Percentiles rank a stretch among this genome's conserved stretches.
phyloP scores from a whole-genome alignment of 2,329 filamentous ascomycete species.

The Clarireedia sp. region DNA sequence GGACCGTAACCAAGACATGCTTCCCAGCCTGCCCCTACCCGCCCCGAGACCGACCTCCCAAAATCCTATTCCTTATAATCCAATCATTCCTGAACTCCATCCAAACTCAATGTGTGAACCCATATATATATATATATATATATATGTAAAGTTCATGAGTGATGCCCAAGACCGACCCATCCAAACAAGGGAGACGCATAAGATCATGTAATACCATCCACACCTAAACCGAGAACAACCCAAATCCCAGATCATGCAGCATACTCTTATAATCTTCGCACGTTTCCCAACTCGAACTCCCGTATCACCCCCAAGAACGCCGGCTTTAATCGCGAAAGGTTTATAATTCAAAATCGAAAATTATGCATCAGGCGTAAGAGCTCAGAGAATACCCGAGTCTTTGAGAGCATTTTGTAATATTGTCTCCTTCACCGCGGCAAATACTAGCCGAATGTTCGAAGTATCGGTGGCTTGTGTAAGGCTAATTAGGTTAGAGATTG shows the following conservation, averaged over 20 bases:
- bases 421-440: conserved; percentile 97
- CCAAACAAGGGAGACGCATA: conserved; percentile 1
- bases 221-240: conserved; percentile 6
- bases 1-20: neutral
- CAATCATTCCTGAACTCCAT: conserved; percentile 1
- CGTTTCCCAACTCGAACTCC: conserved; percentile 23
- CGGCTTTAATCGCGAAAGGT: conserved; percentile 18
- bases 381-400: conserved; percentile 89
- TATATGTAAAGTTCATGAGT: conserved; percentile 6
- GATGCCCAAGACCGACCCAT: neutral
- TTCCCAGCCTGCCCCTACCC: neutral
- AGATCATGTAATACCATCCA: conserved; percentile 7
- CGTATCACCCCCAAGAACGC: conserved; percentile 19
- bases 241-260: conserved; percentile 15
- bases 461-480: conserved; percentile 98
- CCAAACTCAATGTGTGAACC: conserved; percentile 2
- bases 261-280: conserved; percentile 17
- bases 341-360: conserved; percentile 18
- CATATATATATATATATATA: conserved; percentile 4
- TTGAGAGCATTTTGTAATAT: conserved; percentile 97
- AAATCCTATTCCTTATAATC: neutral
- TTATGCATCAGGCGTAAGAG: conserved; percentile 20
- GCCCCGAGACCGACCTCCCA: neutral
- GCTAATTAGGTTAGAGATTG: conserved; percentile 40
- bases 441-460: conserved; percentile 94